A percentile compares a stretch with the other conserved stretches of the same genome.
Evolutionary conservation across 805 yeast genomes (phyloP).

Genomic region (Metschnikowia corniflorae): DNA sequence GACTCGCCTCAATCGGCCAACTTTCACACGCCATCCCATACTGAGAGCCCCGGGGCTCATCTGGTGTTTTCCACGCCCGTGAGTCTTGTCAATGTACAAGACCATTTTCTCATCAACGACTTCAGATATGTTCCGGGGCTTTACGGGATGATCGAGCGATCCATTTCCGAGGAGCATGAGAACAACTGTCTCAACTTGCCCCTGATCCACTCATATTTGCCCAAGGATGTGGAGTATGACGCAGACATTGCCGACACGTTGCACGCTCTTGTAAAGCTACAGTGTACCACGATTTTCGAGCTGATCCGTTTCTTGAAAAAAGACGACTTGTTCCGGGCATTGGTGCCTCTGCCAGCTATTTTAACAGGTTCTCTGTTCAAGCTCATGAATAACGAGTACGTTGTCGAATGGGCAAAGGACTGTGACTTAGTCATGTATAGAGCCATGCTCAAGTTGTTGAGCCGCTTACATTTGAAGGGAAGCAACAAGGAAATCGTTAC

Average conservation of each 20-base stretch:
- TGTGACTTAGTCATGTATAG: slow-evolving; percentile 67
- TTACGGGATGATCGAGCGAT: slow-evolving; percentile 21
- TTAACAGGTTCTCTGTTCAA: slow-evolving; percentile 62
- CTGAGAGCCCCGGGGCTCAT: slow-evolving; percentile 9
- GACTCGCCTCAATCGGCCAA: slow-evolving; percentile 16
- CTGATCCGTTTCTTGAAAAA: slow-evolving; percentile 65
- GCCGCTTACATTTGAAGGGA: slow-evolving; percentile 53
- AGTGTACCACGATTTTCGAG: slow-evolving; percentile 63
- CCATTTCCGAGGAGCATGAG: slow-evolving; percentile 14
- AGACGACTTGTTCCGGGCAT: slow-evolving; percentile 52
- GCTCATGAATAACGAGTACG: slow-evolving; percentile 47
- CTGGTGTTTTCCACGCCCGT: slow-evolving; percentile 17
- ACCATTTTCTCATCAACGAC: slow-evolving; percentile 16
- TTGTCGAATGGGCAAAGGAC: slow-evolving; percentile 59
- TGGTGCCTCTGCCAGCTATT: slow-evolving; percentile 49
- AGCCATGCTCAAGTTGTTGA: slow-evolving; percentile 52
- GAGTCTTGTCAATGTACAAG: slow-evolving; percentile 18
- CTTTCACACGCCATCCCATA: slow-evolving; percentile 13
- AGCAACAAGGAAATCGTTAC: slow-evolving; percentile 54
- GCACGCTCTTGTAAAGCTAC: slow-evolving; percentile 57
- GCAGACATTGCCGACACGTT: slow-evolving; percentile 59
- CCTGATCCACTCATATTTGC: slow-evolving; percentile 41
- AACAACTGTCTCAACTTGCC: slow-evolving; percentile 27
- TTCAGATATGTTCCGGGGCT: slow-evolving; percentile 32
- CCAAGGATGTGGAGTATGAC: slow-evolving; percentile 39